Evolutionary conservation across 2,329 filamentous ascomycete genomes (phyloP).

Genomic region (Dothidotthia symphoricarpi): DNA sequence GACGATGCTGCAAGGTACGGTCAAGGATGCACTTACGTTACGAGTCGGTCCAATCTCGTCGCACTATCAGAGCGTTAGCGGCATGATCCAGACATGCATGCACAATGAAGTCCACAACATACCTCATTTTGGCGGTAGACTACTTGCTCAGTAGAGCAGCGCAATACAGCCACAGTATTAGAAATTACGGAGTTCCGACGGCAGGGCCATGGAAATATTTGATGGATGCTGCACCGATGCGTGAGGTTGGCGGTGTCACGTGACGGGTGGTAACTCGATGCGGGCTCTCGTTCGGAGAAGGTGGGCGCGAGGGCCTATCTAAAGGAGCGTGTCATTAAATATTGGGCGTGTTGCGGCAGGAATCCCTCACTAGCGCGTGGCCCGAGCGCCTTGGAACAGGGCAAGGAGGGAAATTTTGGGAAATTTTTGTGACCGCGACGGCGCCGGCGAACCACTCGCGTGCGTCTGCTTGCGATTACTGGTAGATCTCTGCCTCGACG

Average conservation of each 20-base stretch:
- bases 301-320: conserved; percentile 34
- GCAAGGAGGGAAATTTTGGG: conserved; percentile 15
- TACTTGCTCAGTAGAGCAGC: conserved; percentile 10
- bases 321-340: conserved; percentile 27
- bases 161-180: conserved; percentile 16
- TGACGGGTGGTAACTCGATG: conserved; percentile 25
- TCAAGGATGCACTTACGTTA: conserved; percentile 35
- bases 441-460: conserved; percentile 17
- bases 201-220: conserved; percentile 23
- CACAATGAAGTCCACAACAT: conserved; percentile 17
- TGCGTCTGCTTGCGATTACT: background rate
- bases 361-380: conserved; percentile 19
- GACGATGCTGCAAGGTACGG: conserved; percentile 5
- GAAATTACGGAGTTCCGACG: conserved; percentile 27
- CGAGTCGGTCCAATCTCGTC: conserved; percentile 41
- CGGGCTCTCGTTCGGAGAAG: conserved; percentile 29
- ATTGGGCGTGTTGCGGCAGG: conserved; percentile 19
- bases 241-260: conserved; percentile 18
- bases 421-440: conserved; percentile 30
- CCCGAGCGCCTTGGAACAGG: conserved; percentile 29
- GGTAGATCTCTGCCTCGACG: background rate
- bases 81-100: conserved; percentile 24
- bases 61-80: conserved; percentile 39
- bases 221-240: conserved; percentile 5
- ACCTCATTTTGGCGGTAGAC: conserved; percentile 30